These are phyloP conservation scores for Coemansia sp. DNA, from an alignment of 192 early-diverging fungal genomes.

Conservation along the genomic window DNA sequence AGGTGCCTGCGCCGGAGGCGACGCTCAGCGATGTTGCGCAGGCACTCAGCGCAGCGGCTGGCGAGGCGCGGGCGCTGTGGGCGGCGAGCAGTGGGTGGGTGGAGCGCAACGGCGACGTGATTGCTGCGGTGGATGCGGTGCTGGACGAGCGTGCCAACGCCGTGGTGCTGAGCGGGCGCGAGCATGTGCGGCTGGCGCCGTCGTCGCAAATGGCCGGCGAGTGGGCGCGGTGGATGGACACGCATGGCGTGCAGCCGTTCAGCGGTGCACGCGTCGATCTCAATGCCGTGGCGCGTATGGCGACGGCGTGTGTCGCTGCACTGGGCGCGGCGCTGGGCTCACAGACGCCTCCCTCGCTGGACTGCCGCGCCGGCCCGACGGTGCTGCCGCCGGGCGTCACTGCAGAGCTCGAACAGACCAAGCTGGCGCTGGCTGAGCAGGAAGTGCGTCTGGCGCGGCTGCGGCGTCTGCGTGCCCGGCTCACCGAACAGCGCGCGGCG, in stretches of 20 bases:
- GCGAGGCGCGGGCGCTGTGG: conserved; percentile 30
- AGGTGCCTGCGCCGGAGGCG: conserved; percentile 20
- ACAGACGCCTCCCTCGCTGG: neutral
- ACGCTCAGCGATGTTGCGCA: conserved; percentile 7
- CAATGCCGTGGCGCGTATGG: conserved; percentile 33
- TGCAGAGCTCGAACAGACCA: neutral
- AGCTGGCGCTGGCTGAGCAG: conserved; percentile 8
- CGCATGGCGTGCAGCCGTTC: conserved; percentile 17
- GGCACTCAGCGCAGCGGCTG: conserved; percentile 8
- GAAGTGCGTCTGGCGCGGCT: conserved; percentile 18
- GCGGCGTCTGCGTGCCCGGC: conserved; percentile 20
- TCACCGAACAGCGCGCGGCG: conserved; percentile 18
- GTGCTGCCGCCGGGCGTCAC: conserved; percentile 1
- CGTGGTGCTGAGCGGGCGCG: conserved; percentile 22
- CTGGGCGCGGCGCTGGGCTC: conserved; percentile 11
- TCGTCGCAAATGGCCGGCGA: conserved; percentile 25
- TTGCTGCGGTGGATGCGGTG: conserved; percentile 18
- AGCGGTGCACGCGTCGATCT: conserved; percentile 26
- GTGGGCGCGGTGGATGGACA: conserved; percentile 41
- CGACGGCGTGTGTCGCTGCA: conserved; percentile 18
- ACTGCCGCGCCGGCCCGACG: neutral
- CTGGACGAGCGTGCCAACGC: conserved; percentile 23
- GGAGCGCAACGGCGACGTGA: conserved; percentile 1
- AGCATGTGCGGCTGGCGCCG: conserved; percentile 32
- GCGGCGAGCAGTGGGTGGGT: conserved; percentile 26